phyloP scores from a whole-genome alignment of 2,329 filamentous ascomycete genomes.

The Alternaria sp. region DNA sequence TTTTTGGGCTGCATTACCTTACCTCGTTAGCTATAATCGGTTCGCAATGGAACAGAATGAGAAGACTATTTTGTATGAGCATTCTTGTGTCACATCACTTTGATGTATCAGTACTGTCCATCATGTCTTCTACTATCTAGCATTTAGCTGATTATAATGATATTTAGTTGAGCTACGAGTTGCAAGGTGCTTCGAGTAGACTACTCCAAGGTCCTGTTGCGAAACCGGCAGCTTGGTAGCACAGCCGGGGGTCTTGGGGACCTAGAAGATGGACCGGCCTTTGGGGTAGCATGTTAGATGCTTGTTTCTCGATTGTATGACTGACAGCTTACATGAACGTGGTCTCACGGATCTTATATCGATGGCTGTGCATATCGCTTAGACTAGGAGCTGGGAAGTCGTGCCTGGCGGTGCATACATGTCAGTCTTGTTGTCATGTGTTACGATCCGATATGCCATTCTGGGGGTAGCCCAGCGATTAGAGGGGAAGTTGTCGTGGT shows the following conservation, averaged over 20 bases:
- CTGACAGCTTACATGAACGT: background rate
- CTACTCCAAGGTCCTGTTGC: constrained; percentile 3
- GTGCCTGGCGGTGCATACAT: background rate
- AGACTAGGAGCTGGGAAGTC: background rate
- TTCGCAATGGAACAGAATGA: constrained; percentile 2
- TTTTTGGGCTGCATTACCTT: background rate
- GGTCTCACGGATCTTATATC: background rate
- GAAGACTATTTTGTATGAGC: background rate
- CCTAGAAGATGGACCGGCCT: background rate
- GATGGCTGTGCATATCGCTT: background rate
- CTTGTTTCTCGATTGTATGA: background rate
- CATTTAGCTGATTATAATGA: background rate
- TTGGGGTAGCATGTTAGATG: background rate
- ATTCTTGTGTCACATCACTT: background rate
- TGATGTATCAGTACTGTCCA: background rate
- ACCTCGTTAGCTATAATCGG: constrained; percentile 1
- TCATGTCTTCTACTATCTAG: background rate
- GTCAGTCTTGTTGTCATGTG: background rate
- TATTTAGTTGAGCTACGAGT: background rate
- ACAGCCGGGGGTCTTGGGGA: constrained; percentile 2
- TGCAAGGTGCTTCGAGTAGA: background rate
- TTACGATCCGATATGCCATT: background rate
- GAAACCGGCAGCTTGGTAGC: constrained; percentile 6
- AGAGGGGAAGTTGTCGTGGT: background rate
- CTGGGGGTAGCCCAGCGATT: background rate